A percentile compares a stretch with the other conserved stretches of the same genome.
These are phyloP conservation scores for Pterocarpus santalinus DNA, from an alignment of 306 rosid genomes.

Conservation along the genomic window DNA sequence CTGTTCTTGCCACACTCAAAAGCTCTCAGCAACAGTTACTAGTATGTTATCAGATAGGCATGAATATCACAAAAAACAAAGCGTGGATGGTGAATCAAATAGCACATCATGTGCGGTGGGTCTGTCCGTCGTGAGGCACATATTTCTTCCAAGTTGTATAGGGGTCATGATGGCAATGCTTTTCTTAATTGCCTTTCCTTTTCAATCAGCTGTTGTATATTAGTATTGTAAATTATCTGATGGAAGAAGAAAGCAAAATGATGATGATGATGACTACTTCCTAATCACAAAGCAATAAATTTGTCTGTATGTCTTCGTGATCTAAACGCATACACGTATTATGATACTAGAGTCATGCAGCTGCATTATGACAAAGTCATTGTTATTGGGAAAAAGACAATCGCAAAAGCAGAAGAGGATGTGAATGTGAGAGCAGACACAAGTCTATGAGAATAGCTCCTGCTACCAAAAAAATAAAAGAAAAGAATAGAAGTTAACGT, in stretches of 20 bases:
- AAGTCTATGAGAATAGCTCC: too few species aligned
- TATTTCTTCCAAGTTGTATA: slow-evolving; percentile 8
- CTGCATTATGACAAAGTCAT: background rate
- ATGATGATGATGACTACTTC: slow-evolving; percentile 9
- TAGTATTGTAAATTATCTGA: background rate
- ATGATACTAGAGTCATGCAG: slow-evolving; percentile 18
- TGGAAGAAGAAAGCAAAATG: background rate
- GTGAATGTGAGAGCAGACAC: background rate
- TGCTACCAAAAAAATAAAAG: background rate
- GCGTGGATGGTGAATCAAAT: slow-evolving; percentile 30
- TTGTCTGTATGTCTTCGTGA: slow-evolving; percentile 12
- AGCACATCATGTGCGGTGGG: slow-evolving; percentile 9
- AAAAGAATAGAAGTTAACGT: background rate
- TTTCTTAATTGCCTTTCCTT: slow-evolving; percentile 21
- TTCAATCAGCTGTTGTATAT: background rate
- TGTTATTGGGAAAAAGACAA: background rate
- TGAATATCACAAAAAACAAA: too few species aligned
- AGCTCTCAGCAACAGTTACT: slow-evolving; percentile 15
- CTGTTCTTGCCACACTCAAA: slow-evolving; percentile 18
- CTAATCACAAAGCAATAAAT: slow-evolving; percentile 37
- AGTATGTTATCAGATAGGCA: background rate
- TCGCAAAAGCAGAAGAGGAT: background rate
- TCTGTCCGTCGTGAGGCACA: background rate
- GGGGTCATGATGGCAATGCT: slow-evolving; percentile 26
- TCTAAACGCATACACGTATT: background rate